Evolutionary conservation across 1,139 yeast genomes (phyloP), one percentile per base, ranked within the genome.

Genomic region (Protomyces arabidopsidicola): DNA sequence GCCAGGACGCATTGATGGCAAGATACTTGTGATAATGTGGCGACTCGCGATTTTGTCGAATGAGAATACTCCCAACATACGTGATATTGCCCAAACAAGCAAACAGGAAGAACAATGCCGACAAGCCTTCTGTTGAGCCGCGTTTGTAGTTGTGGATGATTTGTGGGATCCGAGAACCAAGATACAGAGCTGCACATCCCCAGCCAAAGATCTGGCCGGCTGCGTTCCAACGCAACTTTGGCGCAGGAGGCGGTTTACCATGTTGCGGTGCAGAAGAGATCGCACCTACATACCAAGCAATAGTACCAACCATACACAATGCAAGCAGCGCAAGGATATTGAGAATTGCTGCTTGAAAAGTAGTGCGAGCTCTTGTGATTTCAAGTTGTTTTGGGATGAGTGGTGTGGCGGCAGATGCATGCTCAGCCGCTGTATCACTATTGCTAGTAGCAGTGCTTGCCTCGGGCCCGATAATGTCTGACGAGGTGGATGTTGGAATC

Each of bases 91-190:
- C 95, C 69, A 87, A 76, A 18, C 88, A 82, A 51, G 93, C 86
- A 68, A 88, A 84, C 67, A 88, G 75, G 76, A 88, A 87, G 75
- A 88, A 88, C 63, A 88, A 79, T 68, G 88, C 78, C 67, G 90
- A 85, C 65, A 88, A 81, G 14, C 66, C 66, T 38, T 53, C 54
- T 48, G 87, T 90, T 12, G 91, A 86, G 69, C 84, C 82, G 67
- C 90, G 79, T 65, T 75, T 73, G 74, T 86, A 82, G 74, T 88
- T 88, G 72, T 85, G 90, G 67, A 84, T 75, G 66, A 88, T 88
- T 74, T 88, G 95, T 1, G 95, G 95, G 64, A 88, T 80, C 67
- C 95, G 78, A 1, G 95, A 95, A 8, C 89, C 86, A 69, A 88
- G 78, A 72, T 88, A 88, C 62, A 88, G 77, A 1, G 78, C 68